Conservation (phyloP, 352 stramenopile species). For the Phytopythium delawarense region DNA sequence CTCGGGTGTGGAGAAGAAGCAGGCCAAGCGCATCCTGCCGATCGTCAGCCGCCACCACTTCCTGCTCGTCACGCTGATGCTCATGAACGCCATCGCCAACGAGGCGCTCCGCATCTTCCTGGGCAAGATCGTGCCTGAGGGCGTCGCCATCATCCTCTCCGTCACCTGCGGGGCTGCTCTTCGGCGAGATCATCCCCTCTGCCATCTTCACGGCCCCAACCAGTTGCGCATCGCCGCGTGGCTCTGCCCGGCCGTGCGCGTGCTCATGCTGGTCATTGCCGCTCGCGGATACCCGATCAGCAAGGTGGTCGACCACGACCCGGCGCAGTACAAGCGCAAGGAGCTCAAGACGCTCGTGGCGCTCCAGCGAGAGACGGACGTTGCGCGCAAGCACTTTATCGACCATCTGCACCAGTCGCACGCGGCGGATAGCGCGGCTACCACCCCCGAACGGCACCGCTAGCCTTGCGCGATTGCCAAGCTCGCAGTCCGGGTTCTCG, state of each 20-base stretch:
- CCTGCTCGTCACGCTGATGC: conserved; percentile 92
- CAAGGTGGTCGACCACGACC: conserved; percentile 71
- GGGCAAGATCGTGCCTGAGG: conserved; percentile 79
- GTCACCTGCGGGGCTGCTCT: conserved; percentile 94
- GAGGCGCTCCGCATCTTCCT: conserved; percentile 93
- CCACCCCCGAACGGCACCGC: conserved; percentile 7
- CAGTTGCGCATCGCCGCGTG: neutral
- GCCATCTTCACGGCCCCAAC: no score
- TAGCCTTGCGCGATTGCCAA: neutral
- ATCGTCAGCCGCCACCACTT: conserved; percentile 90
- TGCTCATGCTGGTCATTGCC: conserved; percentile 84
- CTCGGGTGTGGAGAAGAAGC: conserved; percentile 59
- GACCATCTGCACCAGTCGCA: conserved; percentile 35
- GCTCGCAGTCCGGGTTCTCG: conserved; percentile 6
- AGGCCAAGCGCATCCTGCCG: conserved; percentile 77
- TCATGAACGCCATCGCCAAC: conserved; percentile 93
- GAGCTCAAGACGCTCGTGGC: conserved; percentile 89
- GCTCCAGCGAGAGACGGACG: conserved; percentile 57
- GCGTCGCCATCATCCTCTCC: conserved; percentile 89
- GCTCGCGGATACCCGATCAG: conserved; percentile 88
- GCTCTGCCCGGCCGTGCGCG: conserved; percentile 81
- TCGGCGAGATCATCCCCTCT: conserved; percentile 91
- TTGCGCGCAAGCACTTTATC: conserved; percentile 25
- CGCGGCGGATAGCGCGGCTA: conserved; percentile 10
- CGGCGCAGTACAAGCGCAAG: conserved; percentile 81